These are phyloP conservation scores for Cercospora sesami DNA, from an alignment of 2,329 filamentous ascomycete species.

Conservation along the genomic window DNA sequence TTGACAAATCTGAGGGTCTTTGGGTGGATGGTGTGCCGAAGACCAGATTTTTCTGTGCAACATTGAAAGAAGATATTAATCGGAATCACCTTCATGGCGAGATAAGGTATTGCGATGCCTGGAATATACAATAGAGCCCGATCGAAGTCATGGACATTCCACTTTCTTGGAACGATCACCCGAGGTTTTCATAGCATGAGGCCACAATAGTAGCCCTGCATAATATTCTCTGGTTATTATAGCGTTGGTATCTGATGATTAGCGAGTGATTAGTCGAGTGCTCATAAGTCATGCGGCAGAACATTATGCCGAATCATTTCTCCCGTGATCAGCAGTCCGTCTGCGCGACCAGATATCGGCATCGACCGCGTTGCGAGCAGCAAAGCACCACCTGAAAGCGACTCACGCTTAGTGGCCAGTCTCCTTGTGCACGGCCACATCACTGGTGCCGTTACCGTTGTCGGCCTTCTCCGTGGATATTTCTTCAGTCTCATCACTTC, in stretches of 20 bases:
- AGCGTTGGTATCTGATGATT: background rate
- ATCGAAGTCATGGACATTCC: no score
- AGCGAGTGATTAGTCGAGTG: background rate
- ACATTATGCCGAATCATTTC: background rate
- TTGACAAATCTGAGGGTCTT: background rate
- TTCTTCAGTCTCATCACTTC: conserved; percentile 12
- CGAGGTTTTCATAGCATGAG: background rate
- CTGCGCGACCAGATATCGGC: background rate
- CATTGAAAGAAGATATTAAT: background rate
- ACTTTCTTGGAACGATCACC: no score
- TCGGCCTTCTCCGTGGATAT: conserved; percentile 12
- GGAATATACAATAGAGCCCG: background rate
- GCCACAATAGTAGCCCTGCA: background rate
- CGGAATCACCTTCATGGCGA: background rate
- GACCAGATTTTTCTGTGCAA: background rate
- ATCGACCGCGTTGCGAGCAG: background rate
- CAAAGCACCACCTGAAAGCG: background rate
- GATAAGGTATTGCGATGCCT: background rate
- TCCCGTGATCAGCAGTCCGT: background rate
- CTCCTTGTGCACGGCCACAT: conserved; percentile 15
- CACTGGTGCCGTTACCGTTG: background rate
- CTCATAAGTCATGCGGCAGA: background rate
- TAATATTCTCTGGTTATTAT: background rate
- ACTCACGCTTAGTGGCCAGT: background rate
- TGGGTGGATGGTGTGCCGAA: background rate